Evolutionary conservation across 257 asterid species (phyloP).

Genomic region (Lycium ferocissimum): DNA sequence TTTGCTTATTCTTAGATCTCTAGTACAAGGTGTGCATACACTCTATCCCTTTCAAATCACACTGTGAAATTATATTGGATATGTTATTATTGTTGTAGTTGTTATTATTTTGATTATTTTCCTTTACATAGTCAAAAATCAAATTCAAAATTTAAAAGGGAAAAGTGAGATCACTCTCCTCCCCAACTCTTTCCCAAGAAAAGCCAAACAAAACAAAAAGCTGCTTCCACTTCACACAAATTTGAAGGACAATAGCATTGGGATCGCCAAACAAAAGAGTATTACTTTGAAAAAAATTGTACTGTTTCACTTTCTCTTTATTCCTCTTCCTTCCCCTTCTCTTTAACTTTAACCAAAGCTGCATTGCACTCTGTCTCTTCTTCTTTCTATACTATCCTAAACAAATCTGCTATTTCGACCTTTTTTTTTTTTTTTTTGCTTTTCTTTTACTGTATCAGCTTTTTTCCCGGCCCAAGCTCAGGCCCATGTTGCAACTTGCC

Average conservation of each 20-base stretch:
- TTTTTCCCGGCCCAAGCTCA: neutral
- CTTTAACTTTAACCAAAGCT: slow-evolving; percentile 38
- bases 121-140: too few relatives aligned
- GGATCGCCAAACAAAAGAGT: slow-evolving; percentile 47
- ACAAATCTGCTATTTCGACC: neutral
- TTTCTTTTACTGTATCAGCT: neutral
- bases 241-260: slow-evolving; percentile 43
- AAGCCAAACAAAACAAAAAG: slow-evolving; percentile 31
- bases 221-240: slow-evolving; percentile 23
- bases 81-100: too few relatives aligned
- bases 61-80: too few relatives aligned
- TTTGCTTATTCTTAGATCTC: too few relatives aligned
- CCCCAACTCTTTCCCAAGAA: neutral
- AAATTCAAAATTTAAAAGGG: neutral
- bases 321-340: slow-evolving; percentile 35
- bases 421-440: neutral
- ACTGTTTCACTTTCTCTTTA: slow-evolving; percentile 46
- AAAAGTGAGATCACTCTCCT: neutral
- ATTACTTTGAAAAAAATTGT: neutral
- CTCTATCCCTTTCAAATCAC: too few relatives aligned
- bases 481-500: slow-evolving; percentile 14
- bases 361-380: slow-evolving; percentile 27
- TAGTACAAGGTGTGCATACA: too few relatives aligned
- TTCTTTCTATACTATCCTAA: neutral
- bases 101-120: too few relatives aligned